Percentiles rank a stretch among this genome's conserved stretches.
These are phyloP conservation scores for Podospora pseudocomata DNA, from an alignment of 495 filamentous ascomycete genomes.

Conservation along the genomic window DNA sequence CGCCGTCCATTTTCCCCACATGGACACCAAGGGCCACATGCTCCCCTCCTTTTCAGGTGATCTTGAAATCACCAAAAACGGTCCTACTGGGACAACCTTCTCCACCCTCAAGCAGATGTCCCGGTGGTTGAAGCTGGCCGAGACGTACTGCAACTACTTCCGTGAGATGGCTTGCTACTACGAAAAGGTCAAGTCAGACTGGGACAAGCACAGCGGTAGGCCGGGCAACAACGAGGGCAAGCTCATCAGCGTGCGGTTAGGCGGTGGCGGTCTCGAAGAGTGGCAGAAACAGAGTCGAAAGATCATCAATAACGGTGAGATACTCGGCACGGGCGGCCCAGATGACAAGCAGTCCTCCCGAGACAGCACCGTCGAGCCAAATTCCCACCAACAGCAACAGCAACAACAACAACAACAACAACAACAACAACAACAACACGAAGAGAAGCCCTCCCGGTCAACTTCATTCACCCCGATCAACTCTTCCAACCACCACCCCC, in stretches of 20 bases:
- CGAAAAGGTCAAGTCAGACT: conserved; percentile 59
- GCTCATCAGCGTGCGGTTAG: conserved; percentile 41
- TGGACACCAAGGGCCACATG: conserved; percentile 68
- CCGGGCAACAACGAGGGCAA: conserved; percentile 18
- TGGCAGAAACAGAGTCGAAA: conserved; percentile 49
- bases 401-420: conserved; percentile 15
- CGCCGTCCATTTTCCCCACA: conserved; percentile 68
- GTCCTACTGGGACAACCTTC: conserved; percentile 38
- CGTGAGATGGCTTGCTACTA: conserved; percentile 66
- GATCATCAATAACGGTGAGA: conserved; percentile 43
- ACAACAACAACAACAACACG: conserved; percentile 8
- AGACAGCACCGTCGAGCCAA: conserved; percentile 31
- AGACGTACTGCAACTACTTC: conserved; percentile 66
- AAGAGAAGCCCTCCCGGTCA: conserved; percentile 26
- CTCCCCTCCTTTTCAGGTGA: conserved; percentile 24
- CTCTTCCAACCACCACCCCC: conserved; percentile 28
- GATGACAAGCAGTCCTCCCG: conserved; percentile 33
- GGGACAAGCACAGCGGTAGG: conserved; percentile 30
- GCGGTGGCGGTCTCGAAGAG: conserved; percentile 67
- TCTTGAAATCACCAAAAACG: conserved; percentile 30
- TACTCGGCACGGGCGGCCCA: conserved; percentile 26
- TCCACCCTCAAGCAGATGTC: conserved; percentile 57
- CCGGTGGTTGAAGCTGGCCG: conserved; percentile 63
- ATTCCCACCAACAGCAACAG: conserved; percentile 16
- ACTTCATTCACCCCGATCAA: conserved; percentile 53